Evolutionary conservation across 306 rosid genomes (phyloP), one percentile per base, ranked within the genome.

Genomic region (Quercus aquifolioides): DNA sequence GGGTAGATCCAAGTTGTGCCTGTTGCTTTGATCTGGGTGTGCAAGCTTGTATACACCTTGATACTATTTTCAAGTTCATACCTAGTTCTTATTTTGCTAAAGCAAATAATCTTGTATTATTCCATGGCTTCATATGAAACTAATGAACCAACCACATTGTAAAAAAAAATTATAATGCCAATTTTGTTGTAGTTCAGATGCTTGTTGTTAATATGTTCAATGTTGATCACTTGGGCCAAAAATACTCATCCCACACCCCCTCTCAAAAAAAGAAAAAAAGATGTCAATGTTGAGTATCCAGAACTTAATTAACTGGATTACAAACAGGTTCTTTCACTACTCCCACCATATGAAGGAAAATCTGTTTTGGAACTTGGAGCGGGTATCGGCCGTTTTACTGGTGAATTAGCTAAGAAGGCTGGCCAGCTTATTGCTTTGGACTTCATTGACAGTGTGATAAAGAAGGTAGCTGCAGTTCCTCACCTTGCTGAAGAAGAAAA

Each of bases 341-440:
- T 95, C 20, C 99, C 99, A 0, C 20, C 84, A 3, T 91, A 81
- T 26, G 97, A 95, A 78, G 99, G 99, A 7, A 90, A 95, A 71
- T 89, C 97, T 1, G 90, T 95, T 31, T 2, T 95, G 62, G 98
- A 95, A 84, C 90, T 95, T 35, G 99, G 99, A 83, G 99, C 99
- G 0, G 99, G 99, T 67, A 95, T 95, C 28, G 99, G 99, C 72
- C 91, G 99, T 59, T 95, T 95, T 80, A 95, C 98, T 2, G 92
- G 96, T 30, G 97, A 91, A 76, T 79, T 95, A 76, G 98, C 98
- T 60, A 85, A 82, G 73, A 91, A 89, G 73, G 94, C 98, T 68
- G 94, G 88, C 83, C 98, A 93, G 71, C 81, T 95, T 81, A 70
- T 93, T 79, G 97, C 98, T 49, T 73, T 95, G 67, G 99, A 95